Evolutionary conservation across 306 rosid genomes (phyloP).

Genomic region (Ceratonia siliqua): DNA sequence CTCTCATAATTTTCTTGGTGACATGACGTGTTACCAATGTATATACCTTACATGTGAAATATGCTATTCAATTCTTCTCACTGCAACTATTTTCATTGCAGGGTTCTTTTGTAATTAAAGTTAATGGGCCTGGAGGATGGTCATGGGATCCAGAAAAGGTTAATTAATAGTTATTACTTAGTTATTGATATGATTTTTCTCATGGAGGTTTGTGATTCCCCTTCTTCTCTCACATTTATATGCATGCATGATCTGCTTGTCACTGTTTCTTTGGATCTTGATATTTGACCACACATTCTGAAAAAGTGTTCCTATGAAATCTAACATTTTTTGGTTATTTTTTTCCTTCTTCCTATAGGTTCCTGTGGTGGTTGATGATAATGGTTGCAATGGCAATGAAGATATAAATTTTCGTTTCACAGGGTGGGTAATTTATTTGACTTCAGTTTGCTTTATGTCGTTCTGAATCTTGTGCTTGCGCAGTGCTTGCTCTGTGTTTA

Average conservation of each 20-base stretch:
- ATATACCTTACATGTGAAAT: not conserved
- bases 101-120: slow-evolving; percentile 86
- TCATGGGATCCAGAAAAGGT: slow-evolving; percentile 95
- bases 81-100: slow-evolving; percentile 41
- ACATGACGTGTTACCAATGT: not conserved
- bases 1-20: not conserved
- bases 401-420: slow-evolving; percentile 93
- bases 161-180: slow-evolving; percentile 24
- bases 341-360: slow-evolving; percentile 47
- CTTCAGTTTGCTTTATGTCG: slow-evolving; percentile 16
- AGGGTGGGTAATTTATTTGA: slow-evolving; percentile 57
- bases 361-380: slow-evolving; percentile 75
- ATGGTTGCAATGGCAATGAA: slow-evolving; percentile 90
- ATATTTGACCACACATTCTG: slow-evolving; percentile 8
- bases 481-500: slow-evolving; percentile 26
- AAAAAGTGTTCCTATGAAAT: slow-evolving; percentile 24
- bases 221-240: slow-evolving; percentile 6
- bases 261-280: not conserved
- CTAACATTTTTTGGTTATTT: not conserved
- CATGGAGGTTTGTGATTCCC: not conserved
- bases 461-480: slow-evolving; percentile 23
- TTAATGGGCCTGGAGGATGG: slow-evolving; percentile 97
- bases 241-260: not conserved
- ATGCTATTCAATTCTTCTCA: slow-evolving; percentile 37
- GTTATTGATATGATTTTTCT: slow-evolving; percentile 22